Evolutionary conservation across 176 grass and related monocot genomes (phyloP), one percentile per base, ranked within the genome.

Genomic region (Oryza meridionalis): DNA sequence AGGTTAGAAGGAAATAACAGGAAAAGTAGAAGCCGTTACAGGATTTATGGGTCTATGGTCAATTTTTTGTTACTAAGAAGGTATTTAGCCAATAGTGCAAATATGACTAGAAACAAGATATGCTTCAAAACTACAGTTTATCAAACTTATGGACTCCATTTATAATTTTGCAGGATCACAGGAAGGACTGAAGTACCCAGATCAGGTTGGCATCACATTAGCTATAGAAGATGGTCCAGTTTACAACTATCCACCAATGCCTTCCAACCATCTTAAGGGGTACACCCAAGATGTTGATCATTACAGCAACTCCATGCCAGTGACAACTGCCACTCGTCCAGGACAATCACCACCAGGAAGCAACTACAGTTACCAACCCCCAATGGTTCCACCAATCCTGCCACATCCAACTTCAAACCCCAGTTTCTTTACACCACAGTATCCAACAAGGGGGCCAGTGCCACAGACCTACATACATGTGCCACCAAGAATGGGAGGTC

Each of bases 221-320:
- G 93, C 96, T 27, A 87, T 95, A 86, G 96, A 95, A 94, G 93
- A 98, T 58, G 93, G 93, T 24, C 91, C 93, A 27, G 77, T 95
- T 66, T 92, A 90, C 82, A 86, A 74, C 55, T 98, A 92, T 73
- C 89, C 87, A 71, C 82, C 65, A 43, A 46, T 55, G 16, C 72
- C 88, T 47, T 79, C 62, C 31, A 73, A 58, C 19, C 84, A 69
- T 32, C 67, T 33, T 31, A 84, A 81, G 50, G 69, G 77, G 38
- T 31, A 76, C 51, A 85, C 15, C 40, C 47, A 86, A 62, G 35
- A 21, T 72, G 71, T 6, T 43, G 79, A 85, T 89, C 19, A 71
- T 65, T 67, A 85, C 4, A 37, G 50, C 61, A 81, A 82, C 26
- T 47, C 71, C n/a, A 85, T 63, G 51, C 72, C 73, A 27, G 10